phyloP scores from a whole-genome alignment of 306 rosid species.

The Fragaria nilgerrensis region DNA sequence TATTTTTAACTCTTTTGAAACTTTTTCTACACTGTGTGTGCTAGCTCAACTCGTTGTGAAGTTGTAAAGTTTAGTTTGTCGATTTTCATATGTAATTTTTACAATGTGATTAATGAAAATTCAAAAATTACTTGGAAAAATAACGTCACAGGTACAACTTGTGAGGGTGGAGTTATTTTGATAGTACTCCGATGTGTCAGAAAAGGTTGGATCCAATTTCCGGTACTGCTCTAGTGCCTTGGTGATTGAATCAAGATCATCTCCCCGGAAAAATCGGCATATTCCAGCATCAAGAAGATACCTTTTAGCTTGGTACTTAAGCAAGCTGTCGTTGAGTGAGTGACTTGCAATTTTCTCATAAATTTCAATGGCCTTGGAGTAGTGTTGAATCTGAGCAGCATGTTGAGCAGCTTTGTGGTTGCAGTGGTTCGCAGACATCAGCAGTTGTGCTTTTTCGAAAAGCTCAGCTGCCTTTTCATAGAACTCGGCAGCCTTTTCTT shows the following conservation, averaged over 20 bases:
- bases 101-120: no score
- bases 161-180: background rate
- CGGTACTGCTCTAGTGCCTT: conserved; percentile 44
- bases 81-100: background rate
- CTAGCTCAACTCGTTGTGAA: no score
- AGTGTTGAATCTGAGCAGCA: conserved; percentile 69
- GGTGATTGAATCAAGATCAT: conserved; percentile 36
- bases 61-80: no score
- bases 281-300: conserved; percentile 81
- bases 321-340: conserved; percentile 60
- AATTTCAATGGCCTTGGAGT: conserved; percentile 62
- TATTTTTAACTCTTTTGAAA: no score
- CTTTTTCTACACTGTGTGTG: no score
- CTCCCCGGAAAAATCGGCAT: conserved; percentile 76
- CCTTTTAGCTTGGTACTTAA: conserved; percentile 76
- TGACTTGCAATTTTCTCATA: conserved; percentile 69
- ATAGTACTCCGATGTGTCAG: background rate
- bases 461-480: conserved; percentile 67
- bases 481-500: conserved; percentile 13
- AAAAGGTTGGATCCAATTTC: background rate
- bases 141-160: background rate
- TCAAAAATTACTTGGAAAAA: no score
- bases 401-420: conserved; percentile 78
- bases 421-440: conserved; percentile 66
- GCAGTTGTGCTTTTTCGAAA: conserved; percentile 65